These are phyloP conservation scores for Tubosaeta sp. DNA, from an alignment of 768 basidiomycete genomes.

Conservation along the genomic window DNA sequence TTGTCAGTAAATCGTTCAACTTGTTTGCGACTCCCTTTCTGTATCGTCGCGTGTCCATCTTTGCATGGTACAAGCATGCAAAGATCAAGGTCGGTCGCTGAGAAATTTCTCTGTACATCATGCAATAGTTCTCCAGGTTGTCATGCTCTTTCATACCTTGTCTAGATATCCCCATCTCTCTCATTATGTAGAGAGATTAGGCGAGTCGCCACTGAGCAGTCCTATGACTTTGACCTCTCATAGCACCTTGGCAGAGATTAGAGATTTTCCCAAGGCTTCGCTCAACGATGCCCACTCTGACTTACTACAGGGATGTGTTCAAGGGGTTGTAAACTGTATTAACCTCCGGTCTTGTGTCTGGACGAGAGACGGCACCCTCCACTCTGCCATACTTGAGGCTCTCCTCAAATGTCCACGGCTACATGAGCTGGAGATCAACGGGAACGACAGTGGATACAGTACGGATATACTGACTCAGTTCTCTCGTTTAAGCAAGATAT, in stretches of 20 bases:
- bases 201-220: conserved; percentile 34
- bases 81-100: conserved; percentile 49
- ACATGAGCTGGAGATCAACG: conserved; percentile 67
- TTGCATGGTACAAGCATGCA: conserved; percentile 66
- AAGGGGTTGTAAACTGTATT: conserved; percentile 56
- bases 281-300: conserved; percentile 28
- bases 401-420: conserved; percentile 42
- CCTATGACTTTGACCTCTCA: conserved; percentile 3
- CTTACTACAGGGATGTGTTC: conserved; percentile 38
- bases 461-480: conserved; percentile 49
- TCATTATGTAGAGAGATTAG: conserved; percentile 50
- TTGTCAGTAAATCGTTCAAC: conserved; percentile 57
- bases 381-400: conserved; percentile 52
- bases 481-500: conserved; percentile 48
- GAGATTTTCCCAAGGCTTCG: conserved; percentile 64
- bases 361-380: conserved; percentile 77
- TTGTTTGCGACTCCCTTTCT: conserved; percentile 45
- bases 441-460: conserved; percentile 47
- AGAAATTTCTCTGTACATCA: not conserved
- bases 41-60: conserved; percentile 58
- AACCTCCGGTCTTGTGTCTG: conserved; percentile 65
- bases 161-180: conserved; percentile 53
- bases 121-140: conserved; percentile 39
- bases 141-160: conserved; percentile 59
- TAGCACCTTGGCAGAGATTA: conserved; percentile 46